phyloP scores from a whole-genome alignment of 257 asterid genomes.

The Buddleja alternifolia region DNA sequence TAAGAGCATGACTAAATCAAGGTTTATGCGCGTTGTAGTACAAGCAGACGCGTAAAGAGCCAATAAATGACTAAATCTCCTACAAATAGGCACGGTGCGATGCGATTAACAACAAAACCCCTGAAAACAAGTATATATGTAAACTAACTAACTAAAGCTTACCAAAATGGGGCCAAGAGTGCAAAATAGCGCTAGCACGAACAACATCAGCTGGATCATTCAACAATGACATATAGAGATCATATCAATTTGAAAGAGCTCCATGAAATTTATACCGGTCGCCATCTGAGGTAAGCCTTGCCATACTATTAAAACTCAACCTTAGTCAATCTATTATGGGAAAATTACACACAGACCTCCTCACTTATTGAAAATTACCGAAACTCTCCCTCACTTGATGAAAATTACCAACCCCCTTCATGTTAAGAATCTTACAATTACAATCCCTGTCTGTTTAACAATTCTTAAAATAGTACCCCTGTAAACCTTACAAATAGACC shows the following conservation, averaged over 20 bases:
- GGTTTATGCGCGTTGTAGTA: too few species aligned
- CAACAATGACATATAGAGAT: not conserved
- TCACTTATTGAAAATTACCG: too few species aligned
- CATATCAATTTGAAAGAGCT: not conserved
- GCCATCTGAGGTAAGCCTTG: not conserved
- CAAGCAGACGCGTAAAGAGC: too few species aligned
- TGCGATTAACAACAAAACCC: not conserved
- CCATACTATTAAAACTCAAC: not conserved
- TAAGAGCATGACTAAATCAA: too few species aligned
- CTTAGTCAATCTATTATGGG: not conserved
- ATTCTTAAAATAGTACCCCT: too few species aligned
- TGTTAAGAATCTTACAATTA: too few species aligned
- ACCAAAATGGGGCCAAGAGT: constrained; percentile 40
- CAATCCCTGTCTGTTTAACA: too few species aligned
- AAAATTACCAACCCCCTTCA: too few species aligned
- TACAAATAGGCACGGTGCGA: not conserved
- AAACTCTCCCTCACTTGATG: too few species aligned
- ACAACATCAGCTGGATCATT: constrained; percentile 4
- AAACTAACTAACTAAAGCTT: constrained; percentile 8
- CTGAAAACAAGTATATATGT: not conserved
- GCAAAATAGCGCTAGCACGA: constrained; percentile 20
- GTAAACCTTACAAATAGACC: too few species aligned
- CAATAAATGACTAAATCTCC: not conserved
- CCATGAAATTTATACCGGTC: not conserved
- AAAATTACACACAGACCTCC: too few species aligned